These are phyloP conservation scores for Gossypium rotundifolium DNA, from an alignment of 345 rosid genomes.

Conservation along the genomic window DNA sequence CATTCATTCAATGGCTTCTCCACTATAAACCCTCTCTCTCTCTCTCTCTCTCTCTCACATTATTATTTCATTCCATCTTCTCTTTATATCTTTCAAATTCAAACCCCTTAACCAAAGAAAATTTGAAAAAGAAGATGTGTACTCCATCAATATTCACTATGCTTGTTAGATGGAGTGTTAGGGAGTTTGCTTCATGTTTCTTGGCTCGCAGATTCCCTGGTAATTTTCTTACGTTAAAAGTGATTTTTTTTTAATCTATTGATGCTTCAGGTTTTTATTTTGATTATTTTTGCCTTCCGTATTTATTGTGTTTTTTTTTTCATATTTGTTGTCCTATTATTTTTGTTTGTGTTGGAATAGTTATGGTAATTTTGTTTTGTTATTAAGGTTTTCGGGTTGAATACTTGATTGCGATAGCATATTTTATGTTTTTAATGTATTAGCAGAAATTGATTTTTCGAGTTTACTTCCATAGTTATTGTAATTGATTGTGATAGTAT, in stretches of 20 bases:
- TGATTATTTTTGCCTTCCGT: too few species aligned
- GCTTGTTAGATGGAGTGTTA: conserved; percentile 52
- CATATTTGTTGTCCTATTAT: too few species aligned
- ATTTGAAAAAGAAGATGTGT: conserved; percentile 26
- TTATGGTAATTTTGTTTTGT: too few species aligned
- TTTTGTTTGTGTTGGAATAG: too few species aligned
- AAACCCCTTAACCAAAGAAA: neutral
- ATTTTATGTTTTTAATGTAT: too few species aligned
- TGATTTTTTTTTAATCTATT: too few species aligned
- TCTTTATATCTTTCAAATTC: conserved; percentile 36
- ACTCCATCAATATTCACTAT: conserved; percentile 42
- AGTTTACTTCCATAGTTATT: too few species aligned
- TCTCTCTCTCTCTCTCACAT: neutral
- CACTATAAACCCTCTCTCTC: conserved; percentile 27
- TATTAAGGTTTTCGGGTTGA: too few species aligned
- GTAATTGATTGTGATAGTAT: neutral
- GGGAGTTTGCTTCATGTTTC: conserved; percentile 62
- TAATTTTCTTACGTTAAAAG: conserved; percentile 28
- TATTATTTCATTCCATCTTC: conserved; percentile 22
- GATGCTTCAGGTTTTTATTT: too few species aligned
- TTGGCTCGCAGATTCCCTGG: conserved; percentile 42
- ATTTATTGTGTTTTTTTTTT: too few species aligned
- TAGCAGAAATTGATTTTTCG: too few species aligned
- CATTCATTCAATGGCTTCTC: conserved; percentile 21
- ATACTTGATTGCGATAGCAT: too few species aligned